phyloP scores from a whole-genome alignment of 1,139 yeast genomes.

The Chernovozyma aurita region DNA sequence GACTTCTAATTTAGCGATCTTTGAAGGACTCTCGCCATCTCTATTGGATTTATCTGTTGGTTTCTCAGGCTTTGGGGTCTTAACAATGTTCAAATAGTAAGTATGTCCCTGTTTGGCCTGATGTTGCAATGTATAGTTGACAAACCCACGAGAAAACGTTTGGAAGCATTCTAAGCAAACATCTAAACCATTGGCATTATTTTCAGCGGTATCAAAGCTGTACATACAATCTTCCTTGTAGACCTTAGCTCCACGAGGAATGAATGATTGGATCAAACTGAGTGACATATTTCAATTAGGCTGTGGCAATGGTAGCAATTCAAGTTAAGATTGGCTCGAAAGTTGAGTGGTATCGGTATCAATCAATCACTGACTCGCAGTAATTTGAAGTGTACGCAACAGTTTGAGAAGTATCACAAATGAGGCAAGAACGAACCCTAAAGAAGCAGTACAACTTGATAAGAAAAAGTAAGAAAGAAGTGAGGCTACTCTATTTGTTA shows the following conservation, averaged over 20 bases:
- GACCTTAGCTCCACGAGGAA: slow-evolving; percentile 30
- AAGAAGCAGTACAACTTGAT: too few species aligned
- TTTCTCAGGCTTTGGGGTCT: slow-evolving; percentile 37
- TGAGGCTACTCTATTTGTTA: too few species aligned
- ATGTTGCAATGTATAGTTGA: slow-evolving; percentile 54
- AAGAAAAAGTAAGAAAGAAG: too few species aligned
- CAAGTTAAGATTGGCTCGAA: too few species aligned
- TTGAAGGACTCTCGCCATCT: slow-evolving; percentile 30
- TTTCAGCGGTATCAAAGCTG: slow-evolving; percentile 71
- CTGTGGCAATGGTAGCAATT: background rate
- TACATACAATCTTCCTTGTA: slow-evolving; percentile 84
- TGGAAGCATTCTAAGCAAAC: slow-evolving; percentile 66
- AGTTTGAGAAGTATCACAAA: too few species aligned
- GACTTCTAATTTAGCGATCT: slow-evolving; percentile 72
- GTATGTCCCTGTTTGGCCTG: slow-evolving; percentile 46
- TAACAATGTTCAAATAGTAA: slow-evolving; percentile 53
- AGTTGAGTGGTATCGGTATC: too few species aligned
- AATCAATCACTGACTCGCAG: too few species aligned
- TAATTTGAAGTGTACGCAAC: too few species aligned
- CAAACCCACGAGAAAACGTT: slow-evolving; percentile 50
- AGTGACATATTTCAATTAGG: background rate
- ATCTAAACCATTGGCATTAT: slow-evolving; percentile 57
- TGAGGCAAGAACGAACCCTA: too few species aligned
- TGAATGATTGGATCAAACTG: slow-evolving; percentile 13
- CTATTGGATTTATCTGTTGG: slow-evolving; percentile 17